Evolutionary conservation across 106 monocot species (phyloP).

Genomic region (Acorus calamus): DNA sequence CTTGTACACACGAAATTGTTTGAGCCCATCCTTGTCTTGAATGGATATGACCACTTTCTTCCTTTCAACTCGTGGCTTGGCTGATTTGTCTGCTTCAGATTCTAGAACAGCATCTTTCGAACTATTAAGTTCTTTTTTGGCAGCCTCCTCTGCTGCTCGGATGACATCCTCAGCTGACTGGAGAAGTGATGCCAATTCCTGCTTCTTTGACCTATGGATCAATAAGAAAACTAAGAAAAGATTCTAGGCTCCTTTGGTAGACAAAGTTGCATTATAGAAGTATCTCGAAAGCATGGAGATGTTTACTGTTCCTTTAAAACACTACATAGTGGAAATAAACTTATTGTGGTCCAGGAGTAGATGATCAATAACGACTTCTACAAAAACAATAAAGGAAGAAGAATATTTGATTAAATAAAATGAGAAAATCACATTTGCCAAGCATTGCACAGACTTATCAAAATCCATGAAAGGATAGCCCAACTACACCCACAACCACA

Average conservation of each 20-base stretch:
- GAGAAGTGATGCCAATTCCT: slow-evolving; percentile 44
- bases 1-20: slow-evolving; percentile 24
- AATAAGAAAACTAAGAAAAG: no score
- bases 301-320: neutral
- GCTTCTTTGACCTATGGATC: slow-evolving; percentile 37
- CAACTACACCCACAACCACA: no score
- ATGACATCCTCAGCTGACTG: slow-evolving; percentile 43
- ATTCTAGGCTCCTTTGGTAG: no score
- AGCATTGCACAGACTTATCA: no score
- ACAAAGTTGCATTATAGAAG: no score
- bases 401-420: no score
- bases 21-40: slow-evolving; percentile 63
- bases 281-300: neutral
- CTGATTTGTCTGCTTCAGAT: slow-evolving; percentile 12
- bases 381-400: no score
- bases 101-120: slow-evolving; percentile 17
- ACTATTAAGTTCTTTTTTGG: slow-evolving; percentile 20
- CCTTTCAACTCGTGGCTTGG: slow-evolving; percentile 30
- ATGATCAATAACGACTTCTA: no score
- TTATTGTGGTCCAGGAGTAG: no score
- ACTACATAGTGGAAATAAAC: neutral
- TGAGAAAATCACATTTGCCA: no score
- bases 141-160: slow-evolving; percentile 33
- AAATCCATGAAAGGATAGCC: no score
- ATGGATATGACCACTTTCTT: slow-evolving; percentile 69